Conservation (phyloP, 2,329 filamentous ascomycete genomes). For the Plenodomus biglobosus region DNA sequence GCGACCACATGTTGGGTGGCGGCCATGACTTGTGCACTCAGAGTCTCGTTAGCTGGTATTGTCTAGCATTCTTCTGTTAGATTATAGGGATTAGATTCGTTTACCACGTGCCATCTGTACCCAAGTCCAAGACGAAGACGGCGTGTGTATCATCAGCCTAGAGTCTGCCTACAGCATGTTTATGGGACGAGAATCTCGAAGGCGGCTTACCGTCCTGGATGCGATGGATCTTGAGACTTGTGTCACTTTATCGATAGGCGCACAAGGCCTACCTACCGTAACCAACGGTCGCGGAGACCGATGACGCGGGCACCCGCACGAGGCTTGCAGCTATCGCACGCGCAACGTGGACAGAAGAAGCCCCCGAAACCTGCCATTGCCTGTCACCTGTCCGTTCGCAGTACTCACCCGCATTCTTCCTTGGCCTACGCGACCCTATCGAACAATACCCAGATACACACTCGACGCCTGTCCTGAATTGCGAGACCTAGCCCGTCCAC, state of each 20-base stretch:
- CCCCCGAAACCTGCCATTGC: conserved; percentile 2
- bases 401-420: not conserved
- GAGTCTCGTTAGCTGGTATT: conserved; percentile 23
- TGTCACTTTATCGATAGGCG: conserved; percentile 16
- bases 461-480: conserved; percentile 1
- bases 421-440: conserved; percentile 4
- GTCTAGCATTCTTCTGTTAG: conserved; percentile 19
- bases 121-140: too few relatives aligned
- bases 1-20: conserved; percentile 11
- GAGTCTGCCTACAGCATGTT: too few relatives aligned
- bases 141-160: too few relatives aligned
- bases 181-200: too few relatives aligned
- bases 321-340: conserved; percentile 11
- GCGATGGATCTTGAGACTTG: too few relatives aligned
- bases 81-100: conserved; percentile 10
- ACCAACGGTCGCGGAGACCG: conserved; percentile 1
- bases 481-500: not conserved
- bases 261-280: not conserved
- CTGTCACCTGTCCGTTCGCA: not conserved
- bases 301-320: conserved; percentile 13
- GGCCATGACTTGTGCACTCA: not conserved
- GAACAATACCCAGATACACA: not conserved
- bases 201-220: too few relatives aligned
- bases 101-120: too few relatives aligned
- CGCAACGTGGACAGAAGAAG: conserved; percentile 21